These are phyloP conservation scores for Penicillium psychrofluorescens DNA, from an alignment of 495 filamentous ascomycete genomes.

Conservation along the genomic window DNA sequence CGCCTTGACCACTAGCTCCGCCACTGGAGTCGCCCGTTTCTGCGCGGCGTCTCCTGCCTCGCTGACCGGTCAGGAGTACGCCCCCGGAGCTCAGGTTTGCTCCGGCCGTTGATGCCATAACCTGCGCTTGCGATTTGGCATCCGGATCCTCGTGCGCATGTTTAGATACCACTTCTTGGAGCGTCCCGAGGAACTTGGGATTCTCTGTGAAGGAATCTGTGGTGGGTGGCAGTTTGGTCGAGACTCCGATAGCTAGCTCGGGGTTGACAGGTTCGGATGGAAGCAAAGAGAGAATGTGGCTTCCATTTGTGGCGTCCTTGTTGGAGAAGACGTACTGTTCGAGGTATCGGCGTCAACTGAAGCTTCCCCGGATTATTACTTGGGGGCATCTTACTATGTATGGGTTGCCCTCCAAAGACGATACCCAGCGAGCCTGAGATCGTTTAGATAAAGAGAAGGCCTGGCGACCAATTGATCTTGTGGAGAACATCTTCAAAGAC, in stretches of 20 bases:
- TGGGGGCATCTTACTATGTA: slow-evolving; percentile 39
- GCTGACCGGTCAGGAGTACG: slow-evolving; percentile 49
- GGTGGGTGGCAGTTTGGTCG: slow-evolving; percentile 66
- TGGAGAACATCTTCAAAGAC: slow-evolving; percentile 17
- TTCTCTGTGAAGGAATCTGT: slow-evolving; percentile 73
- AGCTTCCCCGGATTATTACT: no score
- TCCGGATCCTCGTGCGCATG: slow-evolving; percentile 67
- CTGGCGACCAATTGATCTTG: slow-evolving; percentile 15
- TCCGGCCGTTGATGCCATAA: slow-evolving; percentile 72
- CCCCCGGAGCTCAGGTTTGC: slow-evolving; percentile 61
- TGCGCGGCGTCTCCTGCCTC: slow-evolving; percentile 26
- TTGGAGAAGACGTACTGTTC: slow-evolving; percentile 65
- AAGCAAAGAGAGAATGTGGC: slow-evolving; percentile 65
- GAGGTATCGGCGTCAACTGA: not conserved
- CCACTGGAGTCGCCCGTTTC: slow-evolving; percentile 54
- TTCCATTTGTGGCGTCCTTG: slow-evolving; percentile 26
- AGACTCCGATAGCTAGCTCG: slow-evolving; percentile 67
- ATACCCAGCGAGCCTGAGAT: slow-evolving; percentile 32
- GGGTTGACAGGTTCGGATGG: slow-evolving; percentile 63
- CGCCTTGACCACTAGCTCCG: slow-evolving; percentile 75
- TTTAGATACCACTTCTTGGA: slow-evolving; percentile 64
- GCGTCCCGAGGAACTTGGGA: slow-evolving; percentile 61
- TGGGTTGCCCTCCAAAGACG: slow-evolving; percentile 47
- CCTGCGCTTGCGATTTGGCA: slow-evolving; percentile 67
- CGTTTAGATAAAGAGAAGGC: slow-evolving; percentile 11